Evolutionary conservation across 176 grass and related monocot species (phyloP).

Genomic region (Zoysia japonica): DNA sequence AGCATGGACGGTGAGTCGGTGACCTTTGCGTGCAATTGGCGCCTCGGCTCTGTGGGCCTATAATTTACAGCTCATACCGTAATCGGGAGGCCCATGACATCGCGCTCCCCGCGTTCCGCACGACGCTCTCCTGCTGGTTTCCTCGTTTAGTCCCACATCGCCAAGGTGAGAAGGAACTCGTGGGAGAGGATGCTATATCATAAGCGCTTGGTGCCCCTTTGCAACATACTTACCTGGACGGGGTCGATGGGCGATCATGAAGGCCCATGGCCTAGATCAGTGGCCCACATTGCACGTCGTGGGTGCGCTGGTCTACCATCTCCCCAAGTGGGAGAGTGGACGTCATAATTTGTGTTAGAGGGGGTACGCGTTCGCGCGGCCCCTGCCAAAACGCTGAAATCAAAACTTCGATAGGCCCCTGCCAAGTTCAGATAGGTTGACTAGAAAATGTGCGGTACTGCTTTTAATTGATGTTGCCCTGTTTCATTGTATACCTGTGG

Average conservation of each 20-base stretch:
- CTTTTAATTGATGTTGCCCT: no score
- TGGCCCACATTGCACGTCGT: conserved; percentile 35
- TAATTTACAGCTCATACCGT: neutral
- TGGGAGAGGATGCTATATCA: neutral
- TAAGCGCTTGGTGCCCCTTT: rapidly evolving
- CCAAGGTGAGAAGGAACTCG: neutral
- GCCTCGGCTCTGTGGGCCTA: neutral
- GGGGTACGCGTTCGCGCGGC: neutral
- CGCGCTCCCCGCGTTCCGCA: neutral
- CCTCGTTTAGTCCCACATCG: conserved; percentile 10
- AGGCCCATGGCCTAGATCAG: conserved; percentile 27
- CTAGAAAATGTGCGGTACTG: no score
- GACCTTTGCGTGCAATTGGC: neutral
- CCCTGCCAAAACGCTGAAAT: no score
- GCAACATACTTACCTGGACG: conserved; percentile 39
- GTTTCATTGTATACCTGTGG: no score
- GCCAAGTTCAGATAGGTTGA: no score
- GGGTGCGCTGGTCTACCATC: conserved; percentile 33
- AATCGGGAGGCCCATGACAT: neutral
- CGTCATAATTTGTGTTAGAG: neutral
- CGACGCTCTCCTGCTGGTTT: no score
- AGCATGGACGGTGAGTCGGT: no score
- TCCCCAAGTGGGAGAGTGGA: conserved; percentile 19
- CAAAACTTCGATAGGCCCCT: no score
- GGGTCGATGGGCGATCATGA: conserved; percentile 22